These are phyloP conservation scores for Coemansia sp. DNA, from an alignment of 192 early-diverging fungal genomes.

Conservation along the genomic window DNA sequence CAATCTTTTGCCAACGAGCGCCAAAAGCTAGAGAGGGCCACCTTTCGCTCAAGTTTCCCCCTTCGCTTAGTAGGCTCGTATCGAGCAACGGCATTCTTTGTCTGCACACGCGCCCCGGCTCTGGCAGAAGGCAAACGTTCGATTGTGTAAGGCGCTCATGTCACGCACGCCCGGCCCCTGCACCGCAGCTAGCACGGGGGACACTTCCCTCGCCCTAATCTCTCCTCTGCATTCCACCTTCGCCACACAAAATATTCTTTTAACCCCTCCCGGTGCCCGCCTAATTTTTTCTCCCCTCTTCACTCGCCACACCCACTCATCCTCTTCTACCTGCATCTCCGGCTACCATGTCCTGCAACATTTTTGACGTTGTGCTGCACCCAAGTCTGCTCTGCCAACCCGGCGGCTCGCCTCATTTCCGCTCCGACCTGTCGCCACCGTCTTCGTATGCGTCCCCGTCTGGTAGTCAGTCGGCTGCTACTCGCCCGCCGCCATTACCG, in stretches of 20 bases:
- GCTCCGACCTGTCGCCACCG: not conserved
- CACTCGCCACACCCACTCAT: not conserved
- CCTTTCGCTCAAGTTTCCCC: too few species aligned
- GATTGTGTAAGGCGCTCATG: not conserved
- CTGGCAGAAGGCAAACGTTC: not conserved
- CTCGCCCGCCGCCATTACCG: not conserved
- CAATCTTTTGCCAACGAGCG: not conserved
- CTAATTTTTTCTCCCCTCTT: not conserved
- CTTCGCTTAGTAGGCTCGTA: too few species aligned
- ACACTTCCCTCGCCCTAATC: not conserved
- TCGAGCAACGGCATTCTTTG: not conserved
- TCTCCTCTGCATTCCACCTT: not conserved
- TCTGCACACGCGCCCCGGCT: not conserved
- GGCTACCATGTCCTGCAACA: conserved; percentile 32
- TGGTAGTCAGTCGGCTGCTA: not conserved
- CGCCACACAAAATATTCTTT: not conserved
- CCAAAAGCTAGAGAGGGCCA: too few species aligned
- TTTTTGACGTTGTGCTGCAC: conserved; percentile 50
- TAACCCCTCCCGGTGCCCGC: not conserved
- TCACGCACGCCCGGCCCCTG: not conserved
- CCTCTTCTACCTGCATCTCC: not conserved
- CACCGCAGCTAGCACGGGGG: conserved; percentile 5
- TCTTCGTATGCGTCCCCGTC: conserved; percentile 6
- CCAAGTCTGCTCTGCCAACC: conserved; percentile 41
- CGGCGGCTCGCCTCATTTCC: conserved; percentile 8